Percentiles rank a stretch among this genome's conserved stretches.
These are phyloP conservation scores for Marasmius tenuissimus DNA, from an alignment of 1,284 basidiomycete genomes.

Conservation along the genomic window DNA sequence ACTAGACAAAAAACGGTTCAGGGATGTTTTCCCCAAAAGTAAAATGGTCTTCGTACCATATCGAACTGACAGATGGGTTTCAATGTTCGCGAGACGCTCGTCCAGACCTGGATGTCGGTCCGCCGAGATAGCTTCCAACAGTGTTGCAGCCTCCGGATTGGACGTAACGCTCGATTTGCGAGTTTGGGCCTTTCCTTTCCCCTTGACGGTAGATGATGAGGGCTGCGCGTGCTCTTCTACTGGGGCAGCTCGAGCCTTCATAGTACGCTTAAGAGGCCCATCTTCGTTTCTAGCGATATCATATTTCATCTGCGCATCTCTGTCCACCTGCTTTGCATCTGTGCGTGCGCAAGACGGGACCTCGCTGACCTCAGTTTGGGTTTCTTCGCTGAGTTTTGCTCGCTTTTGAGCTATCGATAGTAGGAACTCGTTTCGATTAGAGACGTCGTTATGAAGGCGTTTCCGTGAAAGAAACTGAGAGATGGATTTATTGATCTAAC, in stretches of 20 bases:
- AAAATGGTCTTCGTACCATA: constrained; percentile 52
- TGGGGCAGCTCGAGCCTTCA: constrained; percentile 24
- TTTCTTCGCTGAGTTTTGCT: constrained; percentile 29
- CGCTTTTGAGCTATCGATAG: constrained; percentile 56
- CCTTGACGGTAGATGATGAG: constrained; percentile 9
- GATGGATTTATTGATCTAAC: constrained; percentile 66
- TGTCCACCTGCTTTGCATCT: constrained; percentile 66
- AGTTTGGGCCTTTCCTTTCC: constrained; percentile 18
- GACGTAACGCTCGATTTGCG: constrained; percentile 6
- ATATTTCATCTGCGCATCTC: constrained; percentile 78
- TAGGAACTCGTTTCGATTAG: constrained; percentile 74
- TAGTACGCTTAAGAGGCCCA: constrained; percentile 66
- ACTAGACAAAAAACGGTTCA: constrained; percentile 41
- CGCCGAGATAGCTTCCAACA: constrained; percentile 31
- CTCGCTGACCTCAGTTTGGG: constrained; percentile 26
- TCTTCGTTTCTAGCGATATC: constrained; percentile 80
- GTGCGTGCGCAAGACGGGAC: constrained; percentile 64
- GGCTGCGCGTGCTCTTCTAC: background rate
- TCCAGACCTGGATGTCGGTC: constrained; percentile 57
- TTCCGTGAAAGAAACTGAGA: constrained; percentile 68
- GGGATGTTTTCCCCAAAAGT: background rate
- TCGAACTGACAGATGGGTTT: constrained; percentile 66
- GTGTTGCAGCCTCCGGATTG: constrained; percentile 19
- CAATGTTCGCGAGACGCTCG: constrained; percentile 62
- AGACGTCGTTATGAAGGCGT: constrained; percentile 67